A percentile compares a stretch with the other conserved stretches of the same genome.
These are phyloP conservation scores for Glaciozyma antarctica DNA, from an alignment of 768 basidiomycete genomes.

Conservation along the genomic window DNA sequence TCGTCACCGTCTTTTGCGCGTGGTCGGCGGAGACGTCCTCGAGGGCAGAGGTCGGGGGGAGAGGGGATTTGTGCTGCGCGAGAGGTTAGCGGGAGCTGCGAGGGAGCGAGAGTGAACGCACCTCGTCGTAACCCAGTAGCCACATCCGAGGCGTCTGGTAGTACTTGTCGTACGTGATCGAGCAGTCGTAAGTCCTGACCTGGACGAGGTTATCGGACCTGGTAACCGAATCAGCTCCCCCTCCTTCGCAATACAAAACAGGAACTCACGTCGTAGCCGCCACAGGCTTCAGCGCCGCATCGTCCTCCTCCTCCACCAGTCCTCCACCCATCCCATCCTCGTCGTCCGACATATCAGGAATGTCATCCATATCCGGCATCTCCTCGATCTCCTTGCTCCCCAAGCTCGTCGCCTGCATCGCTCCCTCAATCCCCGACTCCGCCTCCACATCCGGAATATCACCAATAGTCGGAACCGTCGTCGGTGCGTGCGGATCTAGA, in stretches of 20 bases:
- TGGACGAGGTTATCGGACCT: slow-evolving; percentile 51
- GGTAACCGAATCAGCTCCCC: slow-evolving; percentile 32
- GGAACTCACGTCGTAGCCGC: neutral
- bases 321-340: slow-evolving; percentile 35
- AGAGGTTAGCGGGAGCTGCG: neutral
- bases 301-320: slow-evolving; percentile 73
- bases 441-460: slow-evolving; percentile 81
- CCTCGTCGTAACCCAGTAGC: slow-evolving; percentile 96
- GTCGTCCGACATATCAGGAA: slow-evolving; percentile 98
- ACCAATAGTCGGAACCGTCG: slow-evolving; percentile 50
- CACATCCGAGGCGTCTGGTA: slow-evolving; percentile 98
- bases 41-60: slow-evolving; percentile 84
- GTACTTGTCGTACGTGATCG: slow-evolving; percentile 99
- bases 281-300: slow-evolving; percentile 52
- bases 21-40: slow-evolving; percentile 96
- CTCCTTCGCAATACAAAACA: neutral
- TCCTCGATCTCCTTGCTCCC: slow-evolving; percentile 25
- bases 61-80: slow-evolving; percentile 68
- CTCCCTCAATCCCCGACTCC: neutral
- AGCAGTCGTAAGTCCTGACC: slow-evolving; percentile 96
- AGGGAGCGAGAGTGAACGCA: slow-evolving; percentile 37
- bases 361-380: slow-evolving; percentile 80
- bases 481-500: slow-evolving; percentile 14
- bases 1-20: slow-evolving; percentile 96
- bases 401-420: neutral